A percentile compares a stretch with the other conserved stretches of the same genome.
phyloP scores from a whole-genome alignment of 2,329 filamentous ascomycete genomes.

The Mycogone perniciosa region DNA sequence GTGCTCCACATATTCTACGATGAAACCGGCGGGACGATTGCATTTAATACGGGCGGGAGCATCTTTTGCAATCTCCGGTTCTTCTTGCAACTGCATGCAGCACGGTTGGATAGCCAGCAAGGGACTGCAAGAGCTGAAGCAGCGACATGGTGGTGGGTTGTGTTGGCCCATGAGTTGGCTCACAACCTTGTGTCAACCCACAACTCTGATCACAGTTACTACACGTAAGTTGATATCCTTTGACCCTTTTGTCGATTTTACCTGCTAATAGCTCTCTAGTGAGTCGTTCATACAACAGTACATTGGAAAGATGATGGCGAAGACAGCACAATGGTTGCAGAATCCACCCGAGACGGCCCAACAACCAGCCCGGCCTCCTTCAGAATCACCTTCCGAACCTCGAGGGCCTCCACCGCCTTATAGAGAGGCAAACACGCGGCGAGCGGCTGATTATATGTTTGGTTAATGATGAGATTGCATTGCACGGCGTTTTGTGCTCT shows the following conservation, averaged over 20 bases:
- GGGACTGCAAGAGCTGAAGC: conserved; percentile 58
- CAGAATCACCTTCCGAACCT: conserved; percentile 9
- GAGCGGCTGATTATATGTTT: conserved; percentile 12
- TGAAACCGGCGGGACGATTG: conserved; percentile 70
- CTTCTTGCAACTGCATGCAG: conserved; percentile 71
- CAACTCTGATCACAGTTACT: conserved; percentile 73
- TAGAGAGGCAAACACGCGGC: conserved; percentile 5
- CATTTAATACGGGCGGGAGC: conserved; percentile 81
- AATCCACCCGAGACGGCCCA: conserved; percentile 1
- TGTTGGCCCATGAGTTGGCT: conserved; percentile 90
- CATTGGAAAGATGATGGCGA: conserved; percentile 61
- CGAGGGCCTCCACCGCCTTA: conserved; percentile 21
- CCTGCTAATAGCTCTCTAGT: conserved; percentile 29
- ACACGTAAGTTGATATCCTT: conserved; percentile 49
- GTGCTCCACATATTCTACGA: conserved; percentile 87
- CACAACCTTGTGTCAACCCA: conserved; percentile 84
- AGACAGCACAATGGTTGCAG: conserved; percentile 36
- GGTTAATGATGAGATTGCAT: conserved; percentile 9
- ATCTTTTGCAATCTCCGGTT: conserved; percentile 93
- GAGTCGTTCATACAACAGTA: conserved; percentile 75
- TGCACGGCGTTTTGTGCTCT: conserved; percentile 2
- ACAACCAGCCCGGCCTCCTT: conserved; percentile 3
- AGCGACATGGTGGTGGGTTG: conserved; percentile 85
- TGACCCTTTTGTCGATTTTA: neutral
- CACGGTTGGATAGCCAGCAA: conserved; percentile 33